These are phyloP conservation scores for Leishmania gerbilli DNA, from an alignment of 208 protist genomes.

Conservation along the genomic window DNA sequence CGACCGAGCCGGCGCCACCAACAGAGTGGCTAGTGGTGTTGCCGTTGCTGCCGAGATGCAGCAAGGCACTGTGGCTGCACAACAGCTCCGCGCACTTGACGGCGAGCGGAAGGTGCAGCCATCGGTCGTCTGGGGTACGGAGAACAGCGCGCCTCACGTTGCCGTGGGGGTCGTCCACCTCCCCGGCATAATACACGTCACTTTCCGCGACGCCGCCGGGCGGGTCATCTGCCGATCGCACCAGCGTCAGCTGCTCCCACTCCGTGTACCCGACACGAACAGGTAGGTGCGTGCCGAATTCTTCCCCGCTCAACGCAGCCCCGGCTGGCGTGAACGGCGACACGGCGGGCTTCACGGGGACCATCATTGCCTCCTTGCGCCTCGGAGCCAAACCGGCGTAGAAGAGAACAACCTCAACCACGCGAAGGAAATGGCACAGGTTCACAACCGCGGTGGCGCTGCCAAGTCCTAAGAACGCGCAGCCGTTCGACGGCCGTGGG, in stretches of 20 bases:
- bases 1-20: slow-evolving; percentile 9
- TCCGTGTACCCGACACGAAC: slow-evolving; percentile 48
- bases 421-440: slow-evolving; percentile 56
- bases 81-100: slow-evolving; percentile 68
- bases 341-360: neutral
- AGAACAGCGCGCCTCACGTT: slow-evolving; percentile 35
- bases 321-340: neutral
- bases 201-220: neutral
- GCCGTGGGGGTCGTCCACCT: slow-evolving; percentile 27
- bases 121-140: slow-evolving; percentile 62
- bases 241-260: slow-evolving; percentile 48
- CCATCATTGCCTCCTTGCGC: neutral
- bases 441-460: slow-evolving; percentile 44
- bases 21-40: slow-evolving; percentile 17
- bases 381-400: slow-evolving; percentile 36
- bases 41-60: slow-evolving; percentile 60
- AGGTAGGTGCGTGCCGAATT: slow-evolving; percentile 4
- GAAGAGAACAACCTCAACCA: slow-evolving; percentile 75
- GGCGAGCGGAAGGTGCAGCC: slow-evolving; percentile 76
- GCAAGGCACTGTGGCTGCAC: slow-evolving; percentile 41
- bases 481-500: neutral
- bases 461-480: slow-evolving; percentile 33
- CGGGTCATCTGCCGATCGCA: neutral
- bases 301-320: neutral
- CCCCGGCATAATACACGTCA: slow-evolving; percentile 19